Base-by-base conservation (phyloP, 208 protist genomes). In the Wallacemonas collosoma region DNA sequence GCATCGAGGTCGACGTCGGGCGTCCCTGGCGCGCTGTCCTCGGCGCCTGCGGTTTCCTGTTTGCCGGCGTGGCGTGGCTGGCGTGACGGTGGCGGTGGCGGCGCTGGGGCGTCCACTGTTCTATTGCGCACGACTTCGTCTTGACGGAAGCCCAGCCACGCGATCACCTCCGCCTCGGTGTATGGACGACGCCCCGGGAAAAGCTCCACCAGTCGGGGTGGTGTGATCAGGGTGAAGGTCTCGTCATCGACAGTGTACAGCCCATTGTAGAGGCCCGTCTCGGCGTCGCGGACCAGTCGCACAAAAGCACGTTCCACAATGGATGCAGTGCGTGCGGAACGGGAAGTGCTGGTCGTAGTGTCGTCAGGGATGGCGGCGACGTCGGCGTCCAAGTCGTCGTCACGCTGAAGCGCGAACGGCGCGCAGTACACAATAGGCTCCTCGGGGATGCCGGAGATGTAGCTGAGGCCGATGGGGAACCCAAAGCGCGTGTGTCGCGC, bases 391-490 rank as follows among this genome's bases (percentile, higher is more conserved):
- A 26, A 26, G 26, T 26, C 26, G 53, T 65, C 36, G 4, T 38
- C 43, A 1, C 12, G 39, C 60, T 44, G 43, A 6, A 65, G 60
- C 36, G 12, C 41, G 9, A 14, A 50, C 60, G 60, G 43, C 3
- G 40, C 60, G 43, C 60, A 65, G 60, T 50, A 65, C 12, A 50
- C 60, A 48, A 65, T 44, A 3, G 60, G 60, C 43, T 65, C 60
- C 12, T 17, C 43, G 3, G 60, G 60, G n/a, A 65, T 11, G 17
- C 60, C 60, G 4, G 60, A 65, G 15, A 65, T 36, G 60, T 65
- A 65, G 43, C 60, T 65, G 11, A 65, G 38, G 38, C 41, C 38
- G n/a, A 65, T 50, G 3, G 60, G 60, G 17, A 53, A 65, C 4
- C 43, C 41, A 3, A 15, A 17, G 6, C 15, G 41, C 15, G 14